These are phyloP conservation scores for Naganishia randhawae DNA, from an alignment of 768 basidiomycete genomes.

Conservation along the genomic window DNA sequence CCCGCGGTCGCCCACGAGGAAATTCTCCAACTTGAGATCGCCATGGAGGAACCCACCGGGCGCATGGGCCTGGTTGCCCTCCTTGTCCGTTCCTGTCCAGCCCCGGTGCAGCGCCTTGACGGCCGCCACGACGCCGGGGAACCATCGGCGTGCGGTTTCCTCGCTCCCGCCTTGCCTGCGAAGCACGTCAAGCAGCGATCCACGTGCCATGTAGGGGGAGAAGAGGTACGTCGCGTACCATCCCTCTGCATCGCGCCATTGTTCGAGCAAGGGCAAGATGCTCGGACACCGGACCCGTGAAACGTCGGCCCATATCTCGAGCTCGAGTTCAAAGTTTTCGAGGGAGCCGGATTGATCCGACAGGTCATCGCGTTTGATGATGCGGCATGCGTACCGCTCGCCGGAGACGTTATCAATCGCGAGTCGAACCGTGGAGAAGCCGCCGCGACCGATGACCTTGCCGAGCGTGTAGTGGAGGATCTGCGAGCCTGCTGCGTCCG, in stretches of 20 bases:
- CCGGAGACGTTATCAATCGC: slow-evolving; percentile 65
- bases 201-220: slow-evolving; percentile 47
- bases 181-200: slow-evolving; percentile 48
- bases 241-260: slow-evolving; percentile 38
- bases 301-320: slow-evolving; percentile 38
- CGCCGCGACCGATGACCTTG: slow-evolving; percentile 70
- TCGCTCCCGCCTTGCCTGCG: slow-evolving; percentile 45
- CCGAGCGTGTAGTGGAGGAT: slow-evolving; percentile 74
- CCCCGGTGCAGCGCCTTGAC: slow-evolving; percentile 43
- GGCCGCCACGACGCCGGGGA: slow-evolving; percentile 49
- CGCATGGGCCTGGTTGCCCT: slow-evolving; percentile 52
- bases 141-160: slow-evolving; percentile 48
- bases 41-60: slow-evolving; percentile 75
- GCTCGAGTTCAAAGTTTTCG: slow-evolving; percentile 50
- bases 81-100: slow-evolving; percentile 18
- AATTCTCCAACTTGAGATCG: slow-evolving; percentile 95
- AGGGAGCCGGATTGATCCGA: slow-evolving; percentile 47
- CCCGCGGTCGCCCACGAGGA: slow-evolving; percentile 75
- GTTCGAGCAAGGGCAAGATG: slow-evolving; percentile 46
- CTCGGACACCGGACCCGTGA: slow-evolving; percentile 40
- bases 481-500: slow-evolving; percentile 64
- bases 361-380: slow-evolving; percentile 56
- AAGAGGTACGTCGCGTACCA: slow-evolving; percentile 46
- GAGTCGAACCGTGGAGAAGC: slow-evolving; percentile 72
- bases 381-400: slow-evolving; percentile 74